These are phyloP conservation scores for Piper longum DNA, from an alignment of 164 flowering plant genomes.

Conservation along the genomic window DNA sequence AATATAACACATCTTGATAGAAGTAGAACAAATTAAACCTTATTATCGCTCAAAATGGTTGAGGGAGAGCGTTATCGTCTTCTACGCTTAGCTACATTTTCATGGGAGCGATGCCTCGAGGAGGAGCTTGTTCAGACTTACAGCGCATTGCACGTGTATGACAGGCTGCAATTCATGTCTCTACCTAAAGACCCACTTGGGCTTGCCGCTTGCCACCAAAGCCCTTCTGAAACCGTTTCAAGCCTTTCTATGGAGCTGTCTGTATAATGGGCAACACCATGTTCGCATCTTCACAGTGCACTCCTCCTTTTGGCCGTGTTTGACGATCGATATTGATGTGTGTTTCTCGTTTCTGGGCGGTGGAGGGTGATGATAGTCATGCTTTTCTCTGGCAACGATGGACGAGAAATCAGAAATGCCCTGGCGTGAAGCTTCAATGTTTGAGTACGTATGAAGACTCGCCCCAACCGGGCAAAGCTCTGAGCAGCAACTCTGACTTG, in stretches of 20 bases:
- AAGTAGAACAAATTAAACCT: too few relatives aligned
- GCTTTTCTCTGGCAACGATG: not conserved
- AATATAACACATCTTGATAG: too few relatives aligned
- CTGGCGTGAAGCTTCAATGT: not conserved
- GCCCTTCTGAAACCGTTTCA: conserved; percentile 6
- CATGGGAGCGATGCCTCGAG: conserved; percentile 31
- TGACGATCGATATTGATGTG: too few relatives aligned
- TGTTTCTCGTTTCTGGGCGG: not conserved
- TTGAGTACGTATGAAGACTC: not conserved
- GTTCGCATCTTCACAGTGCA: not conserved
- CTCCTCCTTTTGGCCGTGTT: not conserved
- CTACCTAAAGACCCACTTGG: not conserved
- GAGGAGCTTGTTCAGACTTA: conserved; percentile 30
- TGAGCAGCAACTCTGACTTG: not conserved
- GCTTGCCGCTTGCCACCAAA: conserved; percentile 1
- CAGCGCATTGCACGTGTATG: conserved; percentile 55
- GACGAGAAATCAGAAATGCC: not conserved
- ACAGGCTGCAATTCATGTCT: conserved; percentile 25
- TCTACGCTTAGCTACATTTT: conserved; percentile 4
- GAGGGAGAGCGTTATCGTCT: not conserved
- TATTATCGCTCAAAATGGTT: not conserved
- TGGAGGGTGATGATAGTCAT: not conserved
- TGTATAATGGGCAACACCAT: too few relatives aligned
- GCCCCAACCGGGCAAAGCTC: not conserved
- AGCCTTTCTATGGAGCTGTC: not conserved